Evolutionary conservation across 2,329 filamentous ascomycete species (phyloP).

Genomic region (Colletotrichum camelliae): DNA sequence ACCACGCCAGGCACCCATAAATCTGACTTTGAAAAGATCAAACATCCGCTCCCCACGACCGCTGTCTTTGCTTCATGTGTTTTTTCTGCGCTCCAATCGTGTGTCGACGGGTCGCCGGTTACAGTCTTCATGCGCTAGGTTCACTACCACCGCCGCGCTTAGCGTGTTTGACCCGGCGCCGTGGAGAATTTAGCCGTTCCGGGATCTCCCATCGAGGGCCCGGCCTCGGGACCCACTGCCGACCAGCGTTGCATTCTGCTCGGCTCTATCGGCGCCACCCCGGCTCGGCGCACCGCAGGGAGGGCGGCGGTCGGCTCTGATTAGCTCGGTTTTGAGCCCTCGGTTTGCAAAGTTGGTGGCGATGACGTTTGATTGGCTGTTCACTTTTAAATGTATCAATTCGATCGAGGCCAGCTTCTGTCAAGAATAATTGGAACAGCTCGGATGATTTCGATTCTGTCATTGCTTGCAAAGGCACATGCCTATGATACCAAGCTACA

Average conservation of each 20-base stretch:
- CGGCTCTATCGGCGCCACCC: neutral
- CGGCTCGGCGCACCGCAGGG: neutral
- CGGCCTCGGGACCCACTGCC: neutral
- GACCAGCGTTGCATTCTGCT: neutral
- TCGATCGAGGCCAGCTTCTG: neutral
- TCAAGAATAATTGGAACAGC: neutral
- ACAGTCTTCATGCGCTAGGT: neutral
- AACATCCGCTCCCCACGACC: neutral
- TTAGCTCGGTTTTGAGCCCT: neutral
- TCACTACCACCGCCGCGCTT: neutral
- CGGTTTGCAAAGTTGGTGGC: neutral
- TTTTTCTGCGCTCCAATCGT: slow-evolving; percentile 2
- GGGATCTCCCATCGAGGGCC: neutral
- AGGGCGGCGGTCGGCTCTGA: neutral
- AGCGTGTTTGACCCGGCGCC: neutral
- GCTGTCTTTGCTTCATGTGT: neutral
- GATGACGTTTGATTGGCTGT: neutral
- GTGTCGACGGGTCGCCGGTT: neutral
- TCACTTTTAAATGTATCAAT: neutral
- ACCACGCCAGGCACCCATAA: neutral
- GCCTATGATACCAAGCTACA: neutral
- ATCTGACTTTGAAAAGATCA: neutral
- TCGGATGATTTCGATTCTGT: neutral
- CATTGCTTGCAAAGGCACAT: too few relatives aligned
- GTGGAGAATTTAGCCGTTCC: neutral